phyloP scores from a whole-genome alignment of 805 yeast species.

The Jamesozyma hellenica region DNA sequence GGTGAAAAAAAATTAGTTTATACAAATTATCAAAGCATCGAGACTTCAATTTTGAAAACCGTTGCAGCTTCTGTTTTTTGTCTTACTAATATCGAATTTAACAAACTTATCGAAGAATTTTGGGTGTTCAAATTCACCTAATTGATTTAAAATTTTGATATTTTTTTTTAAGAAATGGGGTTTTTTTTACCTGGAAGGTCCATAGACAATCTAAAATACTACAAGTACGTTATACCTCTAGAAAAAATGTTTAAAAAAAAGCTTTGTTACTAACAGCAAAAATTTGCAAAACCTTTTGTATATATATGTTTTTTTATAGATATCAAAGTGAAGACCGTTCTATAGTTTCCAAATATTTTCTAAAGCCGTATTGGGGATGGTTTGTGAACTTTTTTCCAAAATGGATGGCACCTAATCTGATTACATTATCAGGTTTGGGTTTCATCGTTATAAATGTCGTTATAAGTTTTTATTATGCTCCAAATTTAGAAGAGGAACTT shows the following conservation, averaged over 20 bases:
- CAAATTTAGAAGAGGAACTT: constrained; percentile 43
- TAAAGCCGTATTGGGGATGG: constrained; percentile 73
- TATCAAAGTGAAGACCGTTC: constrained; percentile 78
- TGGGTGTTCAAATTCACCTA: no score
- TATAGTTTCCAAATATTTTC: constrained; percentile 56
- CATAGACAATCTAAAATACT: constrained; percentile 43
- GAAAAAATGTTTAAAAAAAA: no score
- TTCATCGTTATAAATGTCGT: constrained; percentile 58
- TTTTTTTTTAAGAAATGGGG: constrained; percentile 40
- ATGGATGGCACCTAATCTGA: constrained; percentile 87
- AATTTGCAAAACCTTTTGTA: background rate
- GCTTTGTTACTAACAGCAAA: background rate
- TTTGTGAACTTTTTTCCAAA: constrained; percentile 68
- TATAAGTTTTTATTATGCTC: constrained; percentile 64
- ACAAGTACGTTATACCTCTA: constrained; percentile 30
- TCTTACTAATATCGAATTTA: no score
- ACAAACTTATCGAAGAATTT: no score
- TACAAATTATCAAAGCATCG: no score
- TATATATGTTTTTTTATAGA: constrained; percentile 20
- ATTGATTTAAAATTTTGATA: no score
- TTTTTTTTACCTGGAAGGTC: constrained; percentile 47
- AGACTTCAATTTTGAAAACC: no score
- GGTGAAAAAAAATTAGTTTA: no score
- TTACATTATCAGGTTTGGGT: constrained; percentile 71
- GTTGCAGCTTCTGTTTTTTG: no score